Evolutionary conservation across 116 monocot species (phyloP).

Genomic region (Phalaenopsis hybrid): DNA sequence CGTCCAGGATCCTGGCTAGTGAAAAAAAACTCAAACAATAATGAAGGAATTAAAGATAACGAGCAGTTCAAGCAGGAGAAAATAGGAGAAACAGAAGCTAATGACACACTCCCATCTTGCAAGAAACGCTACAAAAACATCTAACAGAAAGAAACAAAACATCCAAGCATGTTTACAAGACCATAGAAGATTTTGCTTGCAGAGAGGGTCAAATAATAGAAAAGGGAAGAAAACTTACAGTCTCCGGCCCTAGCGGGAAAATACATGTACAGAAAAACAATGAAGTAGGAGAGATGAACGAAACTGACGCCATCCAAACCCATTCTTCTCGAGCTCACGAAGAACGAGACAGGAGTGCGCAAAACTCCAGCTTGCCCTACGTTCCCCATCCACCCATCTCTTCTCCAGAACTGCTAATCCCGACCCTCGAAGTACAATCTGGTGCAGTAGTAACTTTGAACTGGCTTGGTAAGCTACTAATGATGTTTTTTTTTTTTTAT

Average conservation of each 20-base stretch:
- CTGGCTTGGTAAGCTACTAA: background rate
- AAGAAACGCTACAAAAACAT: background rate
- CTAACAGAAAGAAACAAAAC: background rate
- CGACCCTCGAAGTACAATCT: background rate
- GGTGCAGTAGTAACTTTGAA: background rate
- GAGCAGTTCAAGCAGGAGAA: background rate
- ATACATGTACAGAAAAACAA: background rate
- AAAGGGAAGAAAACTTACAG: conserved; percentile 8
- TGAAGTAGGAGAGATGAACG: background rate
- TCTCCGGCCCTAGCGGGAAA: background rate
- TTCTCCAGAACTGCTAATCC: background rate
- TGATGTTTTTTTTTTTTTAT: background rate
- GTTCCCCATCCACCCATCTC: background rate
- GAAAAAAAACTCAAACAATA: background rate
- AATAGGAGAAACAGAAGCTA: background rate
- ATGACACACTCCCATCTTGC: background rate
- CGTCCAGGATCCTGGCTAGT: background rate
- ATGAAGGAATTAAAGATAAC: background rate
- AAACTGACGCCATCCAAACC: background rate
- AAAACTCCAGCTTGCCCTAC: background rate
- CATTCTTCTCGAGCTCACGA: background rate
- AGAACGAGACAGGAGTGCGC: background rate
- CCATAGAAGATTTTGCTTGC: background rate
- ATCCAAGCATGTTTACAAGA: background rate
- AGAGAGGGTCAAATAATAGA: background rate